A percentile compares a stretch with the other conserved stretches of the same genome.
phyloP scores from a whole-genome alignment of 352 stramenopile species.

The Pythium scleroteichum region DNA sequence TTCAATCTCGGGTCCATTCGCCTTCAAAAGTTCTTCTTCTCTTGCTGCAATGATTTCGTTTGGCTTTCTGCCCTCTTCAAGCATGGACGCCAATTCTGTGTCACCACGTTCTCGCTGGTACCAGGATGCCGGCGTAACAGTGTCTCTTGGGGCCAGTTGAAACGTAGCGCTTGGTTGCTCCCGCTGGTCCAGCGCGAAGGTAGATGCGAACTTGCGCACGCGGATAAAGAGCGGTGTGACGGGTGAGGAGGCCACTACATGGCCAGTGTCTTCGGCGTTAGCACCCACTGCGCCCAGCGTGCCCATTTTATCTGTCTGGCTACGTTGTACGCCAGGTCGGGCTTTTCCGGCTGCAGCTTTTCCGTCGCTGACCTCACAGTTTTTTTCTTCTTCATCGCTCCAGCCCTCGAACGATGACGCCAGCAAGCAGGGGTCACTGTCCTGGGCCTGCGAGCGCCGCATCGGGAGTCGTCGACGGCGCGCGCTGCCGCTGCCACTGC shows the following conservation, averaged over 20 bases:
- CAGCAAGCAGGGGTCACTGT: constrained; percentile 24
- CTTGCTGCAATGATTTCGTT: neutral
- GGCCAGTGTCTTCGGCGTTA: neutral
- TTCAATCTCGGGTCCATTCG: neutral
- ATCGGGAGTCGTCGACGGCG: neutral
- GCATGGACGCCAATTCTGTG: neutral
- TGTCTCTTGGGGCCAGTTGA: too few species aligned
- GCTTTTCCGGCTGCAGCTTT: neutral
- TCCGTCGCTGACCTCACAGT: neutral
- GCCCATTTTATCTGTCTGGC: constrained; percentile 13
- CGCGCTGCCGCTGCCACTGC: constrained; percentile 5
- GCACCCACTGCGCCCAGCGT: neutral
- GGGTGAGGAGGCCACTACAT: neutral
- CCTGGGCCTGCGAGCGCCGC: constrained; percentile 14
- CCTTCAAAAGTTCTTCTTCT: constrained; percentile 5
- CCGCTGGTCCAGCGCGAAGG: constrained; percentile 6
- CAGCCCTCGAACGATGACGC: constrained; percentile 15
- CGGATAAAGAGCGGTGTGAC: constrained; percentile 20
- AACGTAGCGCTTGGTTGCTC: too few species aligned
- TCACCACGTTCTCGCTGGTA: neutral
- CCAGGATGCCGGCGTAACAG: too few species aligned
- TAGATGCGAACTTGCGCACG: constrained; percentile 23
- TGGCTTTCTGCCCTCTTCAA: constrained; percentile 12
- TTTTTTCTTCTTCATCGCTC: constrained; percentile 22
- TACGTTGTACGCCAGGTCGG: constrained; percentile 14